Evolutionary conservation across 306 rosid species (phyloP).

Genomic region (Quercus aquifolioides): DNA sequence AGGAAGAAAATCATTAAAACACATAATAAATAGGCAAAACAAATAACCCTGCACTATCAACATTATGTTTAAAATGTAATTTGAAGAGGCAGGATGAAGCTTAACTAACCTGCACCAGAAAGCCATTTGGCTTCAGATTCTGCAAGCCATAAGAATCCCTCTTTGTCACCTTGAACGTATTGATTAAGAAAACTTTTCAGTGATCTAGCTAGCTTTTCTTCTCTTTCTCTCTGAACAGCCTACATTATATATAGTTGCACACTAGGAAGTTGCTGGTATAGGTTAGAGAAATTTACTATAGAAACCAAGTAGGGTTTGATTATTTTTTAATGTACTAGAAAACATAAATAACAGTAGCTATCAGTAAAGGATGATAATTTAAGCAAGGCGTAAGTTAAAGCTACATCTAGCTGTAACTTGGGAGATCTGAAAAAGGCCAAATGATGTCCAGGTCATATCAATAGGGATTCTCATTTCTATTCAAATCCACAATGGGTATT

Average conservation of each 20-base stretch:
- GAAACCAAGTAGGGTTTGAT: background rate
- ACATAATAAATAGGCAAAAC: background rate
- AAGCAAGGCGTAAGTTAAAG: background rate
- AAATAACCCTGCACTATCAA: background rate
- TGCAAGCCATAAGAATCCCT: constrained; percentile 63
- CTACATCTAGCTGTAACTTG: background rate
- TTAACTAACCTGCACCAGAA: constrained; percentile 63
- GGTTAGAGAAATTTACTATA: background rate
- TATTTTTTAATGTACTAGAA: background rate
- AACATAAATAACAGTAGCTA: background rate
- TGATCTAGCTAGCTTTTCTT: constrained; percentile 69
- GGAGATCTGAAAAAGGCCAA: background rate
- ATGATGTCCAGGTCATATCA: background rate
- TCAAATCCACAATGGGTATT: too few species aligned
- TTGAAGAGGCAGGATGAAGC: background rate
- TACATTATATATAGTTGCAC: constrained; percentile 32
- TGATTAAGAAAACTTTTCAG: constrained; percentile 59
- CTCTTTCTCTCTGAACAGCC: constrained; percentile 89
- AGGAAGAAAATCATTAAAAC: background rate
- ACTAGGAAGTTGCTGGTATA: constrained; percentile 36
- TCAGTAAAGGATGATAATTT: background rate
- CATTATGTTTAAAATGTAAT: background rate
- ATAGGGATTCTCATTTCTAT: background rate
- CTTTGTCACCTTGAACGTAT: constrained; percentile 72
- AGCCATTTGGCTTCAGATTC: constrained; percentile 87